These are phyloP conservation scores for Oemleria cerasiformis DNA, from an alignment of 306 rosid genomes.

Conservation along the genomic window DNA sequence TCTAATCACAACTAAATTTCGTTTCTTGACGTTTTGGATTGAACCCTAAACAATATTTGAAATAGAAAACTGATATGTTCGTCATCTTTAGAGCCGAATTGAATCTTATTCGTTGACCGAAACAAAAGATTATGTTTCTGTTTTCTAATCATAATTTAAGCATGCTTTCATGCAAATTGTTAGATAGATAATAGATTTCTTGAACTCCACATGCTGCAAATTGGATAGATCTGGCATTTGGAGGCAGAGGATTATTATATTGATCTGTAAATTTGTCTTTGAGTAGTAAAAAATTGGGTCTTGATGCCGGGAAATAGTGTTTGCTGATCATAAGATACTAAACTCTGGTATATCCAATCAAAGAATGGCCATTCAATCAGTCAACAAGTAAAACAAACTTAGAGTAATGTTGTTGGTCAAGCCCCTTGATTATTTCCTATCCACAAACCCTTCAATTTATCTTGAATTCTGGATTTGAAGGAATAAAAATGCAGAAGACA, in stretches of 20 bases:
- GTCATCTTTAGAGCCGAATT: not conserved
- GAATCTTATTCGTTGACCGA: not conserved
- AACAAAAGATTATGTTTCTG: not conserved
- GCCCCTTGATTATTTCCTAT: not conserved
- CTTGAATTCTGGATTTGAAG: slow-evolving; percentile 4
- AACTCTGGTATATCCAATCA: slow-evolving; percentile 16
- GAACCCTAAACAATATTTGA: too few relatives aligned
- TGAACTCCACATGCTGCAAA: not conserved
- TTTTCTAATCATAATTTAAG: not conserved
- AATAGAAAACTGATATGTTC: not conserved
- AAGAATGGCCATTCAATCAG: not conserved
- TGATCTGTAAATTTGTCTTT: not conserved
- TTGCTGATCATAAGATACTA: slow-evolving; percentile 1
- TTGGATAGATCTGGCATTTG: not conserved
- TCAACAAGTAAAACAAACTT: slow-evolving; percentile 14
- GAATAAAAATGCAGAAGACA: slow-evolving; percentile 4
- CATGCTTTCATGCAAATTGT: not conserved
- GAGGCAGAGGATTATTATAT: not conserved
- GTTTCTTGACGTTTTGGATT: too few relatives aligned
- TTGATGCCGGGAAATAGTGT: slow-evolving; percentile 2
- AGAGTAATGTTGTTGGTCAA: slow-evolving; percentile 4
- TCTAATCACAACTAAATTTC: too few relatives aligned
- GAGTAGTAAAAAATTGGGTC: not conserved
- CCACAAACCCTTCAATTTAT: not conserved
- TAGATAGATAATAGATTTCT: not conserved